Conservation (phyloP, 371 early-diverging fungal genomes). For the Gilbertella persicaria region DNA sequence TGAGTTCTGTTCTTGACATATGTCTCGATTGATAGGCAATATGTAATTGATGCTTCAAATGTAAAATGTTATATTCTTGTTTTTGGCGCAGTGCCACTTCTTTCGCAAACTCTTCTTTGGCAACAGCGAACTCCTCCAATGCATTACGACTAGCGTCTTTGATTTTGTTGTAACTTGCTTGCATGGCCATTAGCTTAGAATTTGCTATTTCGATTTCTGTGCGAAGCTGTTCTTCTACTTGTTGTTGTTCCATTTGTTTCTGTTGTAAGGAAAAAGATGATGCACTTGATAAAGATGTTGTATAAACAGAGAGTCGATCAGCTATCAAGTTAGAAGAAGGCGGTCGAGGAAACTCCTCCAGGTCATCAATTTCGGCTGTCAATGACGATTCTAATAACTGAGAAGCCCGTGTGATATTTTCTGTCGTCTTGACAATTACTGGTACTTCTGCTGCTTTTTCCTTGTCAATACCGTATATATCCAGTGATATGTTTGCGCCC, state of each 20-base stretch:
- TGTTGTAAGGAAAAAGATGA: not conserved
- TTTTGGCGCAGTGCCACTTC: slow-evolving; percentile 43
- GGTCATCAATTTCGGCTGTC: slow-evolving; percentile 13
- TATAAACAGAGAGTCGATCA: not conserved
- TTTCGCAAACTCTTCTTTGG: slow-evolving; percentile 49
- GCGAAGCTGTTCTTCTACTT: slow-evolving; percentile 16
- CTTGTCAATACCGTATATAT: slow-evolving; percentile 15
- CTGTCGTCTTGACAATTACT: slow-evolving; percentile 18
- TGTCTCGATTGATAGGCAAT: slow-evolving; percentile 23
- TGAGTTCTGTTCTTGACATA: slow-evolving; percentile 21
- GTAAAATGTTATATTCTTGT: slow-evolving; percentile 35
- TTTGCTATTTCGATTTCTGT: slow-evolving; percentile 32
- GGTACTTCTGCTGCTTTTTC: slow-evolving; percentile 14
- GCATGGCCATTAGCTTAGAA: slow-evolving; percentile 24
- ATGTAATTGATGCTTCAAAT: slow-evolving; percentile 38
- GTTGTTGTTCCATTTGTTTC: slow-evolving; percentile 6
- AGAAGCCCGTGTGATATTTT: slow-evolving; percentile 28
- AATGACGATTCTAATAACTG: slow-evolving; percentile 24
- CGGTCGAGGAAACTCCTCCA: slow-evolving; percentile 14
- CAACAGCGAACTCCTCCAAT: slow-evolving; percentile 43
- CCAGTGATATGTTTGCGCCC: slow-evolving; percentile 32
- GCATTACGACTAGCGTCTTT: slow-evolving; percentile 46
- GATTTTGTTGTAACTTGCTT: slow-evolving; percentile 34
- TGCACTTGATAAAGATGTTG: not conserved
- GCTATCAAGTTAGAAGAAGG: not conserved